Base-by-base conservation (phyloP, 768 basidiomycete species). In the Boletus tylopilopsis region DNA sequence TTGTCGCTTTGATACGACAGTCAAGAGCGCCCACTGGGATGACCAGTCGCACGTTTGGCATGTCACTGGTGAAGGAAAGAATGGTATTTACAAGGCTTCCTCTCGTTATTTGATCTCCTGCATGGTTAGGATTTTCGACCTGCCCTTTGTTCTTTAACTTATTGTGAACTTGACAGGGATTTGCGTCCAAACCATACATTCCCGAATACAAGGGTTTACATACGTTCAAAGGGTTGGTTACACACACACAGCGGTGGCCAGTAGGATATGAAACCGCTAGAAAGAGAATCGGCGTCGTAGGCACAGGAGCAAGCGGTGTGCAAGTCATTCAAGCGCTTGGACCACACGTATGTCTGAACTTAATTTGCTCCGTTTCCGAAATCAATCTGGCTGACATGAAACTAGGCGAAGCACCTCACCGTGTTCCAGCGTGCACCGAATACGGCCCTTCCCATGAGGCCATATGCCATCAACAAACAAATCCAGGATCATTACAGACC, bases 391-490 rank as follows among this genome's bases (percentile, higher is more conserved):
- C n/a, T n/a, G n/a, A n/a, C n/a, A n/a, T n/a, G n/a, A n/a, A n/a
- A n/a, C n/a, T n/a, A n/a, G n/a, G n/a, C n/a, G n/a, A 35, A 52
- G 22, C 13, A 23, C 21, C 51, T 55, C 19, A 48, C 54, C 6
- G 42, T 54, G 16, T 55, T 54, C 34, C 54, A 55, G 36, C 54
- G 46, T 12, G 11, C 54, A 9, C 54, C 52, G 7, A 55, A 47
- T 11, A 38, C 34, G 4, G 51, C 51, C 4, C 3, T 55, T n/a
- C 54, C 54, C 0, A 55, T 55, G 54, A 23, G 38, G 13, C 27
- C 30, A 19, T 55, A 39, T 24, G 15, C 27, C 18, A 15, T 54
- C 22, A 37, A 44, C 29, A 54, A 55, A 38, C 45, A 55, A 25
- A 33, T 48, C 13, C 54, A 55, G 35, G 42, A 48, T 15, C 51